Conservation (phyloP, 2,329 filamentous ascomycete species). For the Monosporascus cannonballus region DNA sequence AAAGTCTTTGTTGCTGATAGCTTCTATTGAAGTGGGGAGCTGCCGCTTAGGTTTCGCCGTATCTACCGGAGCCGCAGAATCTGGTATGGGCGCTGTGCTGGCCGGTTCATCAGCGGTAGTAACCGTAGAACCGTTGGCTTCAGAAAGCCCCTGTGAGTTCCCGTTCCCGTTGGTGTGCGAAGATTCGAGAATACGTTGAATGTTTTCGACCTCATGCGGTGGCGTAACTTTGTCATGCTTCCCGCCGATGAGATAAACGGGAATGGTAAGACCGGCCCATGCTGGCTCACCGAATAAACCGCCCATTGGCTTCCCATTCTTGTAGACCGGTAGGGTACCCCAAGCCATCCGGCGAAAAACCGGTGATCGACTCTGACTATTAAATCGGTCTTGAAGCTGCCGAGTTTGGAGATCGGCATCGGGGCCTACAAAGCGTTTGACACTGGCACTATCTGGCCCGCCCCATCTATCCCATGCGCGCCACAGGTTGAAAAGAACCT, state of each 20-base stretch:
- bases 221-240: conserved; percentile 71
- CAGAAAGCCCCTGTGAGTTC: neutral
- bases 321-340: conserved; percentile 60
- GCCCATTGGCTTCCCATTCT: conserved; percentile 44
- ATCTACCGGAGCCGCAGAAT: conserved; percentile 43
- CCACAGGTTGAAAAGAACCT: conserved; percentile 68
- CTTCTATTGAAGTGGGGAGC: conserved; percentile 30
- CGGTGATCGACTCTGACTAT: conserved; percentile 73
- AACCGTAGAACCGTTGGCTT: conserved; percentile 1
- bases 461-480: conserved; percentile 73
- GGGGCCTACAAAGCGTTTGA: conserved; percentile 67
- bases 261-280: conserved; percentile 68
- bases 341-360: conserved; percentile 79
- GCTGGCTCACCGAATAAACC: conserved; percentile 63
- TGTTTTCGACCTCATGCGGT: conserved; percentile 63
- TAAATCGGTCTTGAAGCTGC: conserved; percentile 66
- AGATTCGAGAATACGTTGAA: conserved; percentile 39
- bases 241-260: conserved; percentile 73
- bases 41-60: conserved; percentile 24
- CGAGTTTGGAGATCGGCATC: conserved; percentile 60
- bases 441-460: conserved; percentile 70
- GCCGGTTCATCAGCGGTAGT: neutral
- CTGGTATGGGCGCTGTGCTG: conserved; percentile 25
- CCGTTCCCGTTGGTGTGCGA: conserved; percentile 4
- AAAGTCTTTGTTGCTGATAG: conserved; percentile 34